Percentiles rank a stretch among this genome's conserved stretches.
Conservation (phyloP, 1,284 basidiomycete species). For the Cryptococcus amylolentus region DNA sequence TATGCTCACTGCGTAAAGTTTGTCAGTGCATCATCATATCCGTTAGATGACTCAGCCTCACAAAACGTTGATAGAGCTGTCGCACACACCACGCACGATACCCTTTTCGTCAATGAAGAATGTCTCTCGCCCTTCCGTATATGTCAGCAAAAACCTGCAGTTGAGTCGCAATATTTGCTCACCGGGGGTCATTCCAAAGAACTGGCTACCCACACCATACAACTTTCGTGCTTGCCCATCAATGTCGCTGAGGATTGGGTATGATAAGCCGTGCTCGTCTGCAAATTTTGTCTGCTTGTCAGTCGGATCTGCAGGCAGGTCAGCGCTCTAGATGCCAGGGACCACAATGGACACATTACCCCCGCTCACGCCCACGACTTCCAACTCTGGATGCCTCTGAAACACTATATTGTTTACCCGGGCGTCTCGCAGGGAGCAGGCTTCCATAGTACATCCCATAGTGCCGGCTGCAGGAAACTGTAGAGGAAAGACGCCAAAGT, state of each 20-base stretch:
- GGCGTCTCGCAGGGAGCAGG: constrained; percentile 72
- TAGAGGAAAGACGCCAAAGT: constrained; percentile 1
- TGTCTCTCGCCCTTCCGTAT: constrained; percentile 58
- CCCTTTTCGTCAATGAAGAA: constrained; percentile 71
- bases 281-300: constrained; percentile 68
- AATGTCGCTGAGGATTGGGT: constrained; percentile 68
- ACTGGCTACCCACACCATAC: constrained; percentile 61
- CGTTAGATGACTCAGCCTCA: constrained; percentile 7
- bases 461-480: constrained; percentile 53
- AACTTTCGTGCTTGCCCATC: constrained; percentile 61
- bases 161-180: constrained; percentile 1
- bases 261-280: constrained; percentile 67
- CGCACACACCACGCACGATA: constrained; percentile 56
- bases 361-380: constrained; percentile 65
- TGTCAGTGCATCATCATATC: not conserved
- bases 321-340: not conserved
- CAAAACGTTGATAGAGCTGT: constrained; percentile 17
- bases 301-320: constrained; percentile 54
- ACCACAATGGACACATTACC: constrained; percentile 12
- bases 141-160: not conserved
- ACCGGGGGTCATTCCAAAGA: constrained; percentile 61
- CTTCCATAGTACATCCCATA: constrained; percentile 71
- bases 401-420: constrained; percentile 64
- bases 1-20: constrained; percentile 59
- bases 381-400: constrained; percentile 58